Evolutionary conservation across 495 filamentous ascomycete species (phyloP).

Genomic region (Bacidia gigantensis): DNA sequence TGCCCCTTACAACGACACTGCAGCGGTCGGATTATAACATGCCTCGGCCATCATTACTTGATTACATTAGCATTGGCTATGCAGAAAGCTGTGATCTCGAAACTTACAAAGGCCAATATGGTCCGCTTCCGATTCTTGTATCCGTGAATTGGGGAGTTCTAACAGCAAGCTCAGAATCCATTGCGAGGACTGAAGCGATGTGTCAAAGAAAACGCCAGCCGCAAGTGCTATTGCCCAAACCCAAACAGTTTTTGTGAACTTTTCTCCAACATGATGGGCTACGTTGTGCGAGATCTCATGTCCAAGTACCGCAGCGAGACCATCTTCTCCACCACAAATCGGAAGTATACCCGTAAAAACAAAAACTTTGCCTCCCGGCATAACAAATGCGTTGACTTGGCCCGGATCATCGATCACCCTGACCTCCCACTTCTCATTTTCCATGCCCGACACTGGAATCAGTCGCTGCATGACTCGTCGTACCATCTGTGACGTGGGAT

Average conservation of each 20-base stretch:
- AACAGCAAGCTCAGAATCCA: constrained; percentile 47
- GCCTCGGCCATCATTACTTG: constrained; percentile 46
- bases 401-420: constrained; percentile 61
- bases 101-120: constrained; percentile 62
- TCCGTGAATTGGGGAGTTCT: constrained; percentile 54
- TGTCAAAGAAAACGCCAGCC: constrained; percentile 36
- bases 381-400: constrained; percentile 69
- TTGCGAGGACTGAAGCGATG: constrained; percentile 31
- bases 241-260: constrained; percentile 39
- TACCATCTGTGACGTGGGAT: constrained; percentile 42
- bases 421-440: constrained; percentile 62
- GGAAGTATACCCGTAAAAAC: constrained; percentile 75
- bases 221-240: constrained; percentile 29
- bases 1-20: constrained; percentile 36
- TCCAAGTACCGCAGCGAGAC: constrained; percentile 70
- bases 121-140: constrained; percentile 65
- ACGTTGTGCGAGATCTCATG: constrained; percentile 94
- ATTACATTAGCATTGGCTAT: constrained; percentile 8
- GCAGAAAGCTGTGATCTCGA: constrained; percentile 28
- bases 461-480: constrained; percentile 55
- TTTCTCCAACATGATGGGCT: constrained; percentile 65
- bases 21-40: constrained; percentile 62
- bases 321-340: constrained; percentile 56
- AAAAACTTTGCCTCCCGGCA: constrained; percentile 87
- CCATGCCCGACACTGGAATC: constrained; percentile 53